These are phyloP conservation scores for Cephalotrichum gorgonifer DNA, from an alignment of 2,329 filamentous ascomycete species.

Conservation along the genomic window DNA sequence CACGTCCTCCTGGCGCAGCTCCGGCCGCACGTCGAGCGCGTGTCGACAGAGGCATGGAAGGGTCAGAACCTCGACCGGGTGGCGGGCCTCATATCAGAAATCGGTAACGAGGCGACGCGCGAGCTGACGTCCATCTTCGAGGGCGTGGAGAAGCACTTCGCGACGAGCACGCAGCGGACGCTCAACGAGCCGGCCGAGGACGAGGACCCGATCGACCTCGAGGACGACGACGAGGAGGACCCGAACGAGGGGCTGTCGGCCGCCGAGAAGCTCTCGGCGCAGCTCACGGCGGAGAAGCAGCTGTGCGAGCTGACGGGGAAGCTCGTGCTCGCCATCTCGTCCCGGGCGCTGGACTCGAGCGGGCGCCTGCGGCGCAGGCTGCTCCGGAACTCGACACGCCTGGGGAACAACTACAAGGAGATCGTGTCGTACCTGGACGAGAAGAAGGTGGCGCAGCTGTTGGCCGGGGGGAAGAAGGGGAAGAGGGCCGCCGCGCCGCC, in stretches of 20 bases:
- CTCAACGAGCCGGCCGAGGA: slow-evolving; percentile 58
- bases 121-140: slow-evolving; percentile 70
- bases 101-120: slow-evolving; percentile 51
- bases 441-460: slow-evolving; percentile 36
- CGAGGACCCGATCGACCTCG: slow-evolving; percentile 61
- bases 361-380: slow-evolving; percentile 62
- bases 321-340: slow-evolving; percentile 70
- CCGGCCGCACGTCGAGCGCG: slow-evolving; percentile 36
- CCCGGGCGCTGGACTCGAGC: slow-evolving; percentile 60
- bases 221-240: slow-evolving; percentile 42
- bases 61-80: slow-evolving; percentile 22
- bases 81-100: slow-evolving; percentile 55
- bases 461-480: slow-evolving; percentile 24
- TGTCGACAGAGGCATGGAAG: slow-evolving; percentile 20
- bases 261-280: slow-evolving; percentile 50
- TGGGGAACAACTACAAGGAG: slow-evolving; percentile 80
- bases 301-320: slow-evolving; percentile 81
- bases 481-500: slow-evolving; percentile 23
- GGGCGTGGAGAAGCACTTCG: slow-evolving; percentile 64
- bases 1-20: slow-evolving; percentile 71
- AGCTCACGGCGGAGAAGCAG: slow-evolving; percentile 70
- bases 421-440: slow-evolving; percentile 73
- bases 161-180: slow-evolving; percentile 55
- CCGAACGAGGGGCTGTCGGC: slow-evolving; percentile 39
- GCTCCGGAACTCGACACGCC: slow-evolving; percentile 64